phyloP scores from a whole-genome alignment of 306 rosid species.

The Echinosophora koreensis region DNA sequence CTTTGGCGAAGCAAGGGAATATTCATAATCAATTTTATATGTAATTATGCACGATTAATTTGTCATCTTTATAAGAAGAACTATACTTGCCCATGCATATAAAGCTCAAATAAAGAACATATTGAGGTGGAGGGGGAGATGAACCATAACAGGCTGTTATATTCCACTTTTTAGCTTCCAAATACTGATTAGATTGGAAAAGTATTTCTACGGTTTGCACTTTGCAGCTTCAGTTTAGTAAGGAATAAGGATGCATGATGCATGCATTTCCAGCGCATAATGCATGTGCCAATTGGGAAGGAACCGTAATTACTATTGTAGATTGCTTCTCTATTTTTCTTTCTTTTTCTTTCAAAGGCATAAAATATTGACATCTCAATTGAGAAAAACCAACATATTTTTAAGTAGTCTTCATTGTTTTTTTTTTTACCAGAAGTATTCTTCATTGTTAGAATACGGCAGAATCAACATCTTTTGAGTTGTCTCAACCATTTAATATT shows the following conservation, averaged over 20 bases:
- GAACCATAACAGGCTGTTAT: conserved; percentile 45
- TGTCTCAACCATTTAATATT: no score
- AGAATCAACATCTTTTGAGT: conserved; percentile 8
- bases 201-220: conserved; percentile 18
- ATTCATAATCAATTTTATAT: conserved; percentile 15
- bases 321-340: no score
- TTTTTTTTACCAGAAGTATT: no score
- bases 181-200: conserved; percentile 16
- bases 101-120: conserved; percentile 7
- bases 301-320: background rate
- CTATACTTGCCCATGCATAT: background rate
- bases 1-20: conserved; percentile 25
- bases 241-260: background rate
- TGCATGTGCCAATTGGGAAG: background rate
- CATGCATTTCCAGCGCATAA: conserved; percentile 21
- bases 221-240: background rate
- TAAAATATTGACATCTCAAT: conserved; percentile 14
- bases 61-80: background rate
- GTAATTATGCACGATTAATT: background rate
- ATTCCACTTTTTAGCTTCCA: conserved; percentile 38
- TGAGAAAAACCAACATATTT: background rate
- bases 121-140: background rate
- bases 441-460: no score
- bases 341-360: background rate
- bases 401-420: background rate